Evolutionary conservation across 805 yeast species (phyloP).

Genomic region (Trichomonascus vanleenenianus): DNA sequence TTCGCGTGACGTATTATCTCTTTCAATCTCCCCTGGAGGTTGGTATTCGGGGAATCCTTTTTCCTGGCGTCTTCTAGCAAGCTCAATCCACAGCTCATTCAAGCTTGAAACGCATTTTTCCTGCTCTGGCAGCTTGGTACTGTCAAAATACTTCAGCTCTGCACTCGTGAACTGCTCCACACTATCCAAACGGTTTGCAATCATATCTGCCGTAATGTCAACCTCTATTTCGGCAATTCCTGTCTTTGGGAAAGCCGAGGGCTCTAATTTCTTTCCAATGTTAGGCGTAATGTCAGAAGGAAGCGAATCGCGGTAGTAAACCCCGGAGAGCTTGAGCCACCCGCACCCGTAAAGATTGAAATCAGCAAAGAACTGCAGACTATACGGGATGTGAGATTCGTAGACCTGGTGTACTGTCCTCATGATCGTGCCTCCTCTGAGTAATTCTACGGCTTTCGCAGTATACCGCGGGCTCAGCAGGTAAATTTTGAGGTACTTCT

Average conservation of each 20-base stretch:
- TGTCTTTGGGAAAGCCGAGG: background rate
- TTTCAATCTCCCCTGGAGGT: too few relatives aligned
- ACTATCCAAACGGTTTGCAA: conserved; percentile 43
- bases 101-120: conserved; percentile 21
- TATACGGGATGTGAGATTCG: conserved; percentile 76
- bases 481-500: conserved; percentile 60
- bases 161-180: background rate
- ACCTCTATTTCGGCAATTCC: conserved; percentile 45
- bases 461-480: conserved; percentile 55
- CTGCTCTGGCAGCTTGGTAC: conserved; percentile 5
- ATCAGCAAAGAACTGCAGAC: conserved; percentile 73
- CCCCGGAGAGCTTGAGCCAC: conserved; percentile 46
- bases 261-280: too few relatives aligned
- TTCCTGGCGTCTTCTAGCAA: conserved; percentile 12
- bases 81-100: conserved; percentile 49
- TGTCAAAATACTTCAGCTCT: background rate
- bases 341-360: conserved; percentile 79
- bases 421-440: conserved; percentile 38
- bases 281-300: conserved; percentile 2
- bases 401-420: conserved; percentile 41
- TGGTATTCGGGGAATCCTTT: too few relatives aligned
- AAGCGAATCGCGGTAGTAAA: conserved; percentile 12
- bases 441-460: conserved; percentile 45
- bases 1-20: too few relatives aligned
- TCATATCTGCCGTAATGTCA: conserved; percentile 56